Base-by-base conservation (phyloP, 2,329 filamentous ascomycete genomes). In the Fonsecaea erecta region DNA sequence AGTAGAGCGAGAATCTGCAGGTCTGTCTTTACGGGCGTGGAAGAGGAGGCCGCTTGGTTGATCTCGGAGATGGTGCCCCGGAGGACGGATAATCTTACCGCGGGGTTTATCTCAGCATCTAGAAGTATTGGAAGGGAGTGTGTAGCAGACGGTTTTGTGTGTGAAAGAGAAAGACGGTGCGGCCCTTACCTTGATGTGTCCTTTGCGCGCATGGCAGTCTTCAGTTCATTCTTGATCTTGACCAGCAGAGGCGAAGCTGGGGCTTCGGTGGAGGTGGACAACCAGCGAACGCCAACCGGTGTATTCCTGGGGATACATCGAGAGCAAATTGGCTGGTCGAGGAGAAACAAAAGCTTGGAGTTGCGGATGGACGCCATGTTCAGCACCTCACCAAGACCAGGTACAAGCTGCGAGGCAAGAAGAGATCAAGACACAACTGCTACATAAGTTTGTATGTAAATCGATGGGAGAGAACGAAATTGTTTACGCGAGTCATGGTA, bases 161-260 rank as follows among this genome's bases (percentile, higher is more conserved):
- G 30, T 21, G 28, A n/a, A n/a, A 32, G 56, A 16, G 28, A 32
- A 46, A 18, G 14, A 11, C 5, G 32, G 26, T 46, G 34, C 4
- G 9, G 51, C 52, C 65, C 65, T 35, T 74, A 82, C 81, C 79
- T 78, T 14, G 77, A 69, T 24, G 74, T 79, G 66, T 83, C 81
- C 73, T 82, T 83, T 16, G 80, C 80, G 68, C 76, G 76, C 81
- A 83, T 82, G 54, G 81, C 81, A 48, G 72, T 74, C 71, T 83
- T 83, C 52, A 83, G 73, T 71, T 83, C 81, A 64, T 75, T 71
- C 60, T 78, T 77, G 62, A 83, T 72, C 64, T 77, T 80, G 53
- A 74, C 71, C 71, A 83, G 77, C 62, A 83, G 73, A 11, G 80
- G 78, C 26, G 62, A 54, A 26, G 62, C 32, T 62, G 81, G 79